Percentiles rank a stretch among this genome's conserved stretches.
These are phyloP conservation scores for Coemansia sp. DNA, from an alignment of 192 early-diverging fungal species.

Conservation along the genomic window DNA sequence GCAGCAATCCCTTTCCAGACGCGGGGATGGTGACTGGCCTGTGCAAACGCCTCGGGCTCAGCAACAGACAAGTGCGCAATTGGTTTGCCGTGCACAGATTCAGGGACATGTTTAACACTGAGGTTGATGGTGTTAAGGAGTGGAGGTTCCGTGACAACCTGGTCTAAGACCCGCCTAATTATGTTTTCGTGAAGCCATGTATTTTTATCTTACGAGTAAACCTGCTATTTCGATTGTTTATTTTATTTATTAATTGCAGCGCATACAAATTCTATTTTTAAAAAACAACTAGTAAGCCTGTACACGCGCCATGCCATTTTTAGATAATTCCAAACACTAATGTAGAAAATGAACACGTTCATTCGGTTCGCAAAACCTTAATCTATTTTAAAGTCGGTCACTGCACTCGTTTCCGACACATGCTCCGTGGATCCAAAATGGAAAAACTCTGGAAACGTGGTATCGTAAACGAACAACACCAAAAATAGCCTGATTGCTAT, in stretches of 20 bases:
- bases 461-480: not conserved
- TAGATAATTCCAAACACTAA: not conserved
- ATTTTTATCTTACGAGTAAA: not conserved
- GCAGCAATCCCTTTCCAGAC: conserved; percentile 32
- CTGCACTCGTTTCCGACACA: not conserved
- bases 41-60: conserved; percentile 13
- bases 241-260: too few relatives aligned
- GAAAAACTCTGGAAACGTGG: not conserved
- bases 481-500: not conserved
- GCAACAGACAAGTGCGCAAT: conserved; percentile 38
- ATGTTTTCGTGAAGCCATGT: not conserved
- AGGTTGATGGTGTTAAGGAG: conserved; percentile 10
- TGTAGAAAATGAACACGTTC: not conserved
- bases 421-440: not conserved
- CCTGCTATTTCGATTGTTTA: too few relatives aligned
- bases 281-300: too few relatives aligned
- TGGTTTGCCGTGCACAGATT: conserved; percentile 48
- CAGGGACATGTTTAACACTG: conserved; percentile 24
- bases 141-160: conserved; percentile 35
- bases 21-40: conserved; percentile 14
- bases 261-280: not conserved
- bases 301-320: conserved; percentile 5
- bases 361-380: not conserved
- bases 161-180: not conserved
- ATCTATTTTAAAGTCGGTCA: conserved; percentile 13